Evolutionary conservation across 495 filamentous ascomycete species (phyloP).

Genomic region (Neurospora sp.): DNA sequence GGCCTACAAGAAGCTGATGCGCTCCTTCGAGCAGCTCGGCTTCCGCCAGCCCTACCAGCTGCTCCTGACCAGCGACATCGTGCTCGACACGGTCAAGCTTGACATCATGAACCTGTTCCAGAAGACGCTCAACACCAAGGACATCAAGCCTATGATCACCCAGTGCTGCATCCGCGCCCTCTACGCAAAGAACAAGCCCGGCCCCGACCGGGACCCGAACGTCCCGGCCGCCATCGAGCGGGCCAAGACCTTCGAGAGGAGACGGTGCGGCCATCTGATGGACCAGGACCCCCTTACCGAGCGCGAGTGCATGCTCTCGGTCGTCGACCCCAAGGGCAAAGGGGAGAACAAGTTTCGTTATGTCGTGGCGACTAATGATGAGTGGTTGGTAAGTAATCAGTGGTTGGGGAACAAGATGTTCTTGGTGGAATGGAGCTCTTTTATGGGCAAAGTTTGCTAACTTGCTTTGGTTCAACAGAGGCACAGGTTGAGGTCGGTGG

Average conservation of each 20-base stretch:
- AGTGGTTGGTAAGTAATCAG: constrained; percentile 16
- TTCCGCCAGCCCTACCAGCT: constrained; percentile 95
- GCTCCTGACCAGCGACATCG: constrained; percentile 35
- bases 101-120: constrained; percentile 58
- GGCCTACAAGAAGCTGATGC: constrained; percentile 94
- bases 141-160: constrained; percentile 62
- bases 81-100: constrained; percentile 46
- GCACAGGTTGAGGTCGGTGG: constrained; percentile 20
- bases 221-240: constrained; percentile 51
- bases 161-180: constrained; percentile 48
- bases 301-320: constrained; percentile 64
- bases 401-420: background rate
- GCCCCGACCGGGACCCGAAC: constrained; percentile 45
- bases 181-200: constrained; percentile 41
- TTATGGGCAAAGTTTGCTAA: background rate
- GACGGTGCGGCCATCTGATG: constrained; percentile 82
- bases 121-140: constrained; percentile 58
- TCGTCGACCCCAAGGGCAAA: constrained; percentile 63
- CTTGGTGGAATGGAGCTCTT: background rate
- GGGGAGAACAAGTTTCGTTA: constrained; percentile 83
- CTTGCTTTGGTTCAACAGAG: constrained; percentile 10
- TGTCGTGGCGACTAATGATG: constrained; percentile 69
- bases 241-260: constrained; percentile 68
- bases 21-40: constrained; percentile 49
- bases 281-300: constrained; percentile 67